phyloP scores from a whole-genome alignment of 78 protist genomes.

The Anaeramoeba ignava region DNA sequence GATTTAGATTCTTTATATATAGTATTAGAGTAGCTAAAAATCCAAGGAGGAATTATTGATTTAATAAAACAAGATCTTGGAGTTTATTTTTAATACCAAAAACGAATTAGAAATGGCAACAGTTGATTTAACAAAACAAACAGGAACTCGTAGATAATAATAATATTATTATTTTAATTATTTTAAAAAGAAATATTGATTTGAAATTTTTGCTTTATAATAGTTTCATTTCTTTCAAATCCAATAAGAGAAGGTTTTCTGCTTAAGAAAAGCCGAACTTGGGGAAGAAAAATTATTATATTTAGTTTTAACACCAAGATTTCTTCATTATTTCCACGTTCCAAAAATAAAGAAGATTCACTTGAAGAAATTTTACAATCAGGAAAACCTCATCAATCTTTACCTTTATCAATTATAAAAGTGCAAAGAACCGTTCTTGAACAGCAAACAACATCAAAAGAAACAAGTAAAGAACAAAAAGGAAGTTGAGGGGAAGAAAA shows the following conservation, averaged over 20 bases:
- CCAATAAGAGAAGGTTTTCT: not conserved
- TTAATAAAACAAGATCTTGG: not conserved
- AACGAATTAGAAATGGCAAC: not conserved
- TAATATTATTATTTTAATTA: too few relatives aligned
- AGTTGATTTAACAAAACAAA: not conserved
- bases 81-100: not conserved
- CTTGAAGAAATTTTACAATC: not conserved
- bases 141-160: not conserved
- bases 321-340: not conserved
- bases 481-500: not conserved
- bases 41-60: not conserved
- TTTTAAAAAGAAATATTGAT: too few relatives aligned
- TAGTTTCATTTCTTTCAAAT: not conserved
- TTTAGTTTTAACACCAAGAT: not conserved
- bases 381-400: not conserved
- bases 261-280: not conserved
- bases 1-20: not conserved
- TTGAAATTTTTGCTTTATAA: too few relatives aligned
- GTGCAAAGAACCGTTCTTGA: not conserved
- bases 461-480: not conserved
- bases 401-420: not conserved
- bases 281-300: not conserved
- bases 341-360: not conserved
- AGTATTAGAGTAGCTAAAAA: not conserved
- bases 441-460: not conserved